Base-by-base conservation (phyloP, 2,329 filamentous ascomycete species). In the Ambrosiella cleistominuta region DNA sequence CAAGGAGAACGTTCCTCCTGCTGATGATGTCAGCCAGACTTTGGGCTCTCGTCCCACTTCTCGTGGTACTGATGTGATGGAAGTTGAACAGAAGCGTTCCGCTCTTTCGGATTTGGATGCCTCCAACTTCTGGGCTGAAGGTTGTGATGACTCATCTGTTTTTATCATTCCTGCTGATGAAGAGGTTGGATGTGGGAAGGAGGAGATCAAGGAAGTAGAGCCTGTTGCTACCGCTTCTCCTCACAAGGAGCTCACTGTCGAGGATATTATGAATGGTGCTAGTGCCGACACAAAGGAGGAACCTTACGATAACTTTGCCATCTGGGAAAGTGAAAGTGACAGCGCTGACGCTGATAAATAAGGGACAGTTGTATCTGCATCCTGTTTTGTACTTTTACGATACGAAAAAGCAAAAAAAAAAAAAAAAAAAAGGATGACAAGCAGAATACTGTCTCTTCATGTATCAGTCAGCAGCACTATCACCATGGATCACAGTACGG, bases 1-100 rank as follows among this genome's bases (percentile, higher is more conserved):
- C 66, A 98, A 98, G 75, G 91, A 98, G 73, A 98, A 98, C 66
- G 81, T 95, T 15, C 86, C 91, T 3, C 91, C 91, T 1, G 68
- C 71, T 2, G 78, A 80, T 58, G 82, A 86, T 51, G 69, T 85
- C 44, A 80, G 78, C 36, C 77, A 85, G 65, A 81, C 79, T 0
- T 71, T 72, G 13, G 63, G 64, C 19, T 65, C 69, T 1, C 66
- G 67, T 0, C 64, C 66, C n/a, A 45, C 59, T 3, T 62, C 68
- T 27, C 67, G 70, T n/a, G 62, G 66, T 11, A 65, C 66, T 1
- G 77, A 81, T 54, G 73, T 75, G 60, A 82, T 82, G 74, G 67
- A 78, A 15, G 73, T 84, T 27, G 82, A 86, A 64, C 78, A 83
- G 68, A 72, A 79, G 65, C 79, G 85, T 27, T 72, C 75, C 4